A percentile compares a stretch with the other conserved stretches of the same genome.
These are phyloP conservation scores for Solanum dulcamara DNA, from an alignment of 257 asterid species.

Conservation along the genomic window DNA sequence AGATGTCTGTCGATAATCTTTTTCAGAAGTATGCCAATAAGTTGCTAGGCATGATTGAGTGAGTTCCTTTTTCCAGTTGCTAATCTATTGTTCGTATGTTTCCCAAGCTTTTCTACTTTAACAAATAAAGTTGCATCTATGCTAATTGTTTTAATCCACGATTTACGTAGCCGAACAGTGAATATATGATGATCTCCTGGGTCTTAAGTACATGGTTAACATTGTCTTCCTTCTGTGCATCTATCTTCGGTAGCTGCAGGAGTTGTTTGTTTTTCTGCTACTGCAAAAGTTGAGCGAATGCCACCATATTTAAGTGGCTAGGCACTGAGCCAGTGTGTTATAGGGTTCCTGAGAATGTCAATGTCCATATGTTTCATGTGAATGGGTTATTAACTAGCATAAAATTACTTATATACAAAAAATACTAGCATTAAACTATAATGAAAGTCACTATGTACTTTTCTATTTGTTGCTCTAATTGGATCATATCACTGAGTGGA, in stretches of 20 bases:
- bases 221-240: not conserved
- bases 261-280: not conserved
- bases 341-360: not conserved
- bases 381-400: not conserved
- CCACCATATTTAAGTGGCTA: not conserved
- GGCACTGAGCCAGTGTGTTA: not conserved
- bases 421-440: not conserved
- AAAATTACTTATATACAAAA: not conserved
- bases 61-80: conserved; percentile 13
- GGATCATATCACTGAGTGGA: not conserved
- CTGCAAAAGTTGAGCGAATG: not conserved
- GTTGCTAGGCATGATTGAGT: conserved; percentile 57
- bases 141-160: not conserved
- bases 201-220: not conserved
- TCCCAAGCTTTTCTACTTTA: not conserved
- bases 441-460: not conserved
- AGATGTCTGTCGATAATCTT: conserved; percentile 44
- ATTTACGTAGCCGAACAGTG: not conserved
- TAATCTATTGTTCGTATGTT: not conserved
- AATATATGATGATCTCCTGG: not conserved
- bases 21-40: conserved; percentile 42
- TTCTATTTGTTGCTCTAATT: not conserved
- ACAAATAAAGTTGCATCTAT: not conserved
- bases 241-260: not conserved
- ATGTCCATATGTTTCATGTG: not conserved